Percentiles rank a stretch among this genome's conserved stretches.
Conservation (phyloP, 176 grass and related monocot genomes). For the Rhynchospora tenuis region DNA sequence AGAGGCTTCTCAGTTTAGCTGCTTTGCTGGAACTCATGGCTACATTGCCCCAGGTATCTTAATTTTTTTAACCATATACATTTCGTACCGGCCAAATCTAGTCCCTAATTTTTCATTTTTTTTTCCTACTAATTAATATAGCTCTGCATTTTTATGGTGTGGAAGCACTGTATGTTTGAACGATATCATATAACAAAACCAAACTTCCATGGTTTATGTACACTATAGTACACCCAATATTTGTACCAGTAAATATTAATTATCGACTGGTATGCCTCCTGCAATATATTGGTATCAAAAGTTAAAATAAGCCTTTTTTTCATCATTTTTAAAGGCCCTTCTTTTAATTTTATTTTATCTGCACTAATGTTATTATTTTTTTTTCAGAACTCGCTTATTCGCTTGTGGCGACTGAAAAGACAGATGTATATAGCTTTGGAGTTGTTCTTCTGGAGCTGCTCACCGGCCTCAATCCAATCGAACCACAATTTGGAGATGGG, state of each 20-base stretch:
- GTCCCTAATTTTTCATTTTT: not conserved
- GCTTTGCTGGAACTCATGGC: slow-evolving; percentile 85
- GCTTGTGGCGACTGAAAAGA: slow-evolving; percentile 67
- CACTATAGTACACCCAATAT: not conserved
- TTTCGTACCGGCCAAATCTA: not conserved
- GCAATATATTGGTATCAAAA: not conserved
- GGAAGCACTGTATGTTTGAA: not conserved
- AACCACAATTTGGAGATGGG: slow-evolving; percentile 60
- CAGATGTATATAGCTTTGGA: slow-evolving; percentile 89
- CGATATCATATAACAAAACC: not conserved
- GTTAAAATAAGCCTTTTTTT: not conserved
- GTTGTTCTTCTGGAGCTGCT: slow-evolving; percentile 78
- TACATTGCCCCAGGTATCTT: slow-evolving; percentile 80
- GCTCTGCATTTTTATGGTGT: not conserved
- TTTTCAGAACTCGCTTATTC: slow-evolving; percentile 73
- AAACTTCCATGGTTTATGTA: not conserved
- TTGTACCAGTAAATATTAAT: not conserved
- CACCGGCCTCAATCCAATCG: slow-evolving; percentile 62
- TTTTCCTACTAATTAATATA: not conserved
- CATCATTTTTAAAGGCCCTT: not conserved
- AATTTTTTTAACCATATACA: not conserved
- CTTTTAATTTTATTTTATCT: not conserved
- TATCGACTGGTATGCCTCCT: not conserved
- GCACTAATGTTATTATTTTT: not conserved
- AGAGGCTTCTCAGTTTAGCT: slow-evolving; percentile 34